Evolutionary conservation across 2,329 filamentous ascomycete genomes (phyloP), one percentile per base, ranked within the genome.

Genomic region (Aspergillus sp.): DNA sequence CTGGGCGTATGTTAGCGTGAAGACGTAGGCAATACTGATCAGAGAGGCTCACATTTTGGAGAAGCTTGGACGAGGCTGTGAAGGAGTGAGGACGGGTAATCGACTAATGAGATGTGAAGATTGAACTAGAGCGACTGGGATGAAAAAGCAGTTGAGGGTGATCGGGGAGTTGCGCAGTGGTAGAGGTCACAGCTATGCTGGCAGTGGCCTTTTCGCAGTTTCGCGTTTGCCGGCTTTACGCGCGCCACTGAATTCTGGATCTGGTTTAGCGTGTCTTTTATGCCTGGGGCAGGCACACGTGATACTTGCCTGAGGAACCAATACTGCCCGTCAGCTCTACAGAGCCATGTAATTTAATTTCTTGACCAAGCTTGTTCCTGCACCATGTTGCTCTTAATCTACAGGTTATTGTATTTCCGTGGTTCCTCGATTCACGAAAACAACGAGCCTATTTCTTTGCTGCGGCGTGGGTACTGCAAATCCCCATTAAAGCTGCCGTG

Each of bases 1-100:
- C 74, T 79, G 24, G 31, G 26, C 14, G 24, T 32, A 28, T 13
- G 27, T 45, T 32, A 43, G 43, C 26, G 29, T 32, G 10, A 20
- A 30, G 22, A 27, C 28, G 19, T 27, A 28, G 15, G 13, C 30
- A 14, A 15, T 25, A 22, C 22, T 20, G 26, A 22, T 22, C 5
- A 22, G 15, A 34, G 17, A 36, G 5, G 34, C 52, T 48, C 45
- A 60, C 55, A 60, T 59, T 33, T 38, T 53, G 53, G 53, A 58
- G 53, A 37, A 41, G 37, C 43, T 47, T 15, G 4, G 14, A 33
- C 28, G 15, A 24, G 17, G 25, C 11, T 36, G 15, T 28, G 22
- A 33, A 22, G 13, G n/a, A 15, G 20, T 8, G 24, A 26, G 19
- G 15, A n/a, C 24, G 8, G 22, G 15, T 35, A 30, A n/a, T 38